Conservation (phyloP, 495 filamentous ascomycete species). For the Clohesyomyces aquaticus region DNA sequence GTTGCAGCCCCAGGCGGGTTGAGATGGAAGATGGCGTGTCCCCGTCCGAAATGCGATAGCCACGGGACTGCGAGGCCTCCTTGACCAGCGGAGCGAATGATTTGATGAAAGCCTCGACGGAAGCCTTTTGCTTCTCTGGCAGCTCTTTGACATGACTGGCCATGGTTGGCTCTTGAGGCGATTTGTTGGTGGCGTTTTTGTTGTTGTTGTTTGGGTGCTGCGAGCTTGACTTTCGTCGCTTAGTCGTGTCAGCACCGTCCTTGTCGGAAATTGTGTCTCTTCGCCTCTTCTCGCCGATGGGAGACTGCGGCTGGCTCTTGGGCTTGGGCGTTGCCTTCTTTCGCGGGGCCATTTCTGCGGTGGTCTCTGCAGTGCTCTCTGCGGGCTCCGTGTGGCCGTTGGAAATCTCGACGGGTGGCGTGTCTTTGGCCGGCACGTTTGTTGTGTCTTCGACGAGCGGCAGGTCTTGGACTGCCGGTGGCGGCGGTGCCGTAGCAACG, state of each 20-base stretch:
- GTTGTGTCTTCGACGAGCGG: no score
- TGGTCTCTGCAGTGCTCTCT: not conserved
- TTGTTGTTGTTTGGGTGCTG: no score
- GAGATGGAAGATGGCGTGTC: slow-evolving; percentile 58
- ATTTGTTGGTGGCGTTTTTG: no score
- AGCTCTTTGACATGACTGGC: slow-evolving; percentile 31
- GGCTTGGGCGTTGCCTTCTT: slow-evolving; percentile 28
- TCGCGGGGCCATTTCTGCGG: not conserved
- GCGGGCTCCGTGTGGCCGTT: slow-evolving; percentile 27
- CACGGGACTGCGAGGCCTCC: slow-evolving; percentile 54
- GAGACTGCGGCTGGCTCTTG: slow-evolving; percentile 32
- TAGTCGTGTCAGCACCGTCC: slow-evolving; percentile 9
- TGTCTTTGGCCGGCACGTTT: no score
- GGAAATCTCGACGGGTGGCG: not conserved
- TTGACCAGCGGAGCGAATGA: slow-evolving; percentile 59
- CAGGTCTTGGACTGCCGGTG: slow-evolving; percentile 5
- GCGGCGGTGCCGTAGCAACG: not conserved
- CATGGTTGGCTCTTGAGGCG: not conserved
- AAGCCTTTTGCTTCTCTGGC: slow-evolving; percentile 54
- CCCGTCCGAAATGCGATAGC: slow-evolving; percentile 57
- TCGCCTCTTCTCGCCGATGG: slow-evolving; percentile 35
- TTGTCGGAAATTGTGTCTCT: slow-evolving; percentile 30
- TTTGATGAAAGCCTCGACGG: slow-evolving; percentile 57
- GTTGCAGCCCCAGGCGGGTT: slow-evolving; percentile 64
- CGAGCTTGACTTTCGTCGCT: slow-evolving; percentile 43